Conservation (phyloP, 331 rosid species). For the Arachis monticola region DNA sequence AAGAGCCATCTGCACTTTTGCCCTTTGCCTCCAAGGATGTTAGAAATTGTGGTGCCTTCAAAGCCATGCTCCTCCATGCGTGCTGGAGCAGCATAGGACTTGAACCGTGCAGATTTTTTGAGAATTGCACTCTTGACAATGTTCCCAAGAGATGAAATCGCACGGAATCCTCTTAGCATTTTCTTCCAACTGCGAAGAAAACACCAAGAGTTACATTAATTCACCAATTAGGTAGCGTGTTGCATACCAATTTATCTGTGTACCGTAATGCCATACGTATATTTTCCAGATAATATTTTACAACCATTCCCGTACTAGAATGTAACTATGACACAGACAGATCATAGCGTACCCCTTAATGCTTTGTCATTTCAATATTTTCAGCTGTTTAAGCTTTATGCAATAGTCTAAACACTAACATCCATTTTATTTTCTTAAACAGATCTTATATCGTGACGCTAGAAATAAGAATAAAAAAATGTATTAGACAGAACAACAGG, state of each 20-base stretch:
- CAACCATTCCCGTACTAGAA: too few species aligned
- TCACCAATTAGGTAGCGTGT: too few species aligned
- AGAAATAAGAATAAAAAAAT: not conserved
- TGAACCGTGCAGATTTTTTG: slow-evolving; percentile 71
- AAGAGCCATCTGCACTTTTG: slow-evolving; percentile 92
- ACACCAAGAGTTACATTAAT: too few species aligned
- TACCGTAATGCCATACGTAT: too few species aligned
- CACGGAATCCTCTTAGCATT: slow-evolving; percentile 83
- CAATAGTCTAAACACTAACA: slow-evolving; percentile 5
- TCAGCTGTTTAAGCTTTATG: not conserved
- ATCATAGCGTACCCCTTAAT: slow-evolving; percentile 20
- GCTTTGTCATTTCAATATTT: not conserved
- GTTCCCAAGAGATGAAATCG: slow-evolving; percentile 63
- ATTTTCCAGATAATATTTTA: too few species aligned
- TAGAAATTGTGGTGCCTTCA: slow-evolving; percentile 88
- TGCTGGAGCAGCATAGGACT: slow-evolving; percentile 57
- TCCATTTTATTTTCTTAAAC: slow-evolving; percentile 2
- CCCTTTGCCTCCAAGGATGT: slow-evolving; percentile 77
- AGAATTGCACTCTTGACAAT: slow-evolving; percentile 74
- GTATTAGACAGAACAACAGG: not conserved
- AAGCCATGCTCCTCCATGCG: slow-evolving; percentile 95
- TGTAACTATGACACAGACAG: not conserved
- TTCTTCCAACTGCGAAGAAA: slow-evolving; percentile 40
- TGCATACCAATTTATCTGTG: too few species aligned
- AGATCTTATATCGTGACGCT: slow-evolving; percentile 9